phyloP scores from a whole-genome alignment of 495 filamentous ascomycete species.

The Xylaria flabelliformis region DNA sequence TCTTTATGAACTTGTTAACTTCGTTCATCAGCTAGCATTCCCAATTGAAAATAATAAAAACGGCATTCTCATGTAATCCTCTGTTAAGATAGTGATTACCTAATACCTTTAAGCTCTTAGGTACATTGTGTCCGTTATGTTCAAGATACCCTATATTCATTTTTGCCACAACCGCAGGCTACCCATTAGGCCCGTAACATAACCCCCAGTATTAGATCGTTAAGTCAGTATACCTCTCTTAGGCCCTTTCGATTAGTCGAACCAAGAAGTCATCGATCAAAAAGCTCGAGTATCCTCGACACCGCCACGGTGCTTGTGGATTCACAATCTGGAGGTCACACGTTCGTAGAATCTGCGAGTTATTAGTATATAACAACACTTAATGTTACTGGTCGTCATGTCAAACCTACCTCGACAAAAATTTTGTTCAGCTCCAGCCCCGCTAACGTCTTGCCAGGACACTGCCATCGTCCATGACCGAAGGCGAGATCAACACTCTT shows the following conservation, averaged over 20 bases:
- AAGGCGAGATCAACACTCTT: slow-evolving; percentile 48
- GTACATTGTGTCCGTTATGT: too few relatives aligned
- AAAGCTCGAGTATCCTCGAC: slow-evolving; percentile 28
- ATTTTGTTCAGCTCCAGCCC: slow-evolving; percentile 62
- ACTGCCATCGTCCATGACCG: slow-evolving; percentile 52
- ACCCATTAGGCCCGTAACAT: neutral
- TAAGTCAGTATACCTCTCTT: neutral
- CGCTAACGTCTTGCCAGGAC: slow-evolving; percentile 53
- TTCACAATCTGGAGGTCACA: slow-evolving; percentile 61
- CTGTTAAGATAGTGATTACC: too few relatives aligned
- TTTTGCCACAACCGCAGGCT: neutral
- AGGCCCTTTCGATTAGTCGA: slow-evolving; percentile 25
- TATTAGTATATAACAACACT: slow-evolving; percentile 2
- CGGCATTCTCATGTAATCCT: neutral
- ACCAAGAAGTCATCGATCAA: slow-evolving; percentile 34
- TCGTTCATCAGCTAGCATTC: neutral
- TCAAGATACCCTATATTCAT: neutral
- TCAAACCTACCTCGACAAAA: slow-evolving; percentile 57
- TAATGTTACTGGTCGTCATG: neutral
- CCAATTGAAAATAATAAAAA: neutral
- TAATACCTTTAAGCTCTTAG: too few relatives aligned
- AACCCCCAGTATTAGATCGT: neutral
- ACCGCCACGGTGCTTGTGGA: slow-evolving; percentile 51
- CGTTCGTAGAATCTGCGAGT: slow-evolving; percentile 56
- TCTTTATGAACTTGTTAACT: neutral